A percentile compares a stretch with the other conserved stretches of the same genome.
Evolutionary conservation across 2,329 filamentous ascomycete genomes (phyloP).

Genomic region (Trichoderma sp.): DNA sequence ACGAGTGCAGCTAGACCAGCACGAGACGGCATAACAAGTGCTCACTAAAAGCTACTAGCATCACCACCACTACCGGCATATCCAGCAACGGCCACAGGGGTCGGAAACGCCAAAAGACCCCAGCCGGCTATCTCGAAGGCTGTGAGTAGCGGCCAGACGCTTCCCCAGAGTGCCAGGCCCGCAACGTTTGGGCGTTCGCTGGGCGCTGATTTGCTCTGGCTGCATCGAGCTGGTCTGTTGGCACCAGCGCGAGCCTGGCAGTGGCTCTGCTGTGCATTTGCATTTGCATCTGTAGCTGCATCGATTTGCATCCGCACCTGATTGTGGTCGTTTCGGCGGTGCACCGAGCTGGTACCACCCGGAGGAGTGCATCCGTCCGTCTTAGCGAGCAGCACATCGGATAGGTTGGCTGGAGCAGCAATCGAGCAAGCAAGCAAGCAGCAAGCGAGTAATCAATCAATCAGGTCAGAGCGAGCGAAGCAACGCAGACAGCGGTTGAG

Average conservation of each 20-base stretch:
- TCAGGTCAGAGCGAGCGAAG: neutral
- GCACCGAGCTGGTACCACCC: neutral
- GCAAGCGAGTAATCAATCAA: neutral
- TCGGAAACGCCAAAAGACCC: constrained; percentile 3
- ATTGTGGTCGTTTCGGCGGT: neutral
- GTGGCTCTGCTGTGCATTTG: constrained; percentile 10
- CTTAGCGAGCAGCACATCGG: neutral
- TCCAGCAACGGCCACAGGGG: constrained; percentile 18
- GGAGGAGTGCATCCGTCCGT: neutral
- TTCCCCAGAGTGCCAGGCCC: constrained; percentile 16
- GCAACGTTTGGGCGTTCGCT: neutral
- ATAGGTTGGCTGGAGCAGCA: neutral
- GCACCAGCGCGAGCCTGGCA: constrained; percentile 22
- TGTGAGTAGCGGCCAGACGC: constrained; percentile 8
- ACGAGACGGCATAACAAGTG: neutral
- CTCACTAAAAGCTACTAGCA: neutral
- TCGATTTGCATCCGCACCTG: constrained; percentile 4
- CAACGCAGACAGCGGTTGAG: neutral
- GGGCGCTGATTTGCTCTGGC: neutral
- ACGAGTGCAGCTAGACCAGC: neutral
- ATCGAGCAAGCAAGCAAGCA: too few relatives aligned
- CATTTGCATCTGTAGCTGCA: neutral
- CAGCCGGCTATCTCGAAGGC: constrained; percentile 11
- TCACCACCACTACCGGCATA: neutral
- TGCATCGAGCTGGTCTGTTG: constrained; percentile 11